A percentile compares a stretch with the other conserved stretches of the same genome.
phyloP scores from a whole-genome alignment of 768 basidiomycete genomes.

The Lactarius sp. region DNA sequence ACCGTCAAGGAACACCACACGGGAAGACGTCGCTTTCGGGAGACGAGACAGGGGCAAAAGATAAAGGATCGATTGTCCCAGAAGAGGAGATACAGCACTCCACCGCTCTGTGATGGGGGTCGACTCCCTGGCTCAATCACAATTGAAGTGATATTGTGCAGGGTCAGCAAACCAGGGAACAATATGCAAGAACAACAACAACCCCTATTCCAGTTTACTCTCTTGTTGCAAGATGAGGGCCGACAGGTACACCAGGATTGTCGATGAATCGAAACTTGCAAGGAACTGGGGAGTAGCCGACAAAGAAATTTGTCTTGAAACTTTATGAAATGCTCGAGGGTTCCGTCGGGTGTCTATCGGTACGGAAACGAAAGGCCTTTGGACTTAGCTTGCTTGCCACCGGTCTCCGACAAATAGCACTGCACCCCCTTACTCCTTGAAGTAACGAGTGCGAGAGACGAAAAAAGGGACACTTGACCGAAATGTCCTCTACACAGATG shows the following conservation, averaged over 20 bases:
- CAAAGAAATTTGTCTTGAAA: neutral
- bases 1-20: slow-evolving; percentile 3
- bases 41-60: slow-evolving; percentile 13
- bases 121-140: neutral
- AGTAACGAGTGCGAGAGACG: neutral
- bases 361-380: neutral
- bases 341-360: neutral
- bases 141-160: slow-evolving; percentile 6
- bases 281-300: neutral
- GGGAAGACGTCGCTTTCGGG: neutral
- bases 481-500: neutral
- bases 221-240: neutral
- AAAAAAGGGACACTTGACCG: neutral
- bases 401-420: neutral
- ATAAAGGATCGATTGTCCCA: neutral
- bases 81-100: neutral
- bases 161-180: neutral
- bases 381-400: neutral
- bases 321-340: neutral
- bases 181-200: neutral
- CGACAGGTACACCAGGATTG: neutral
- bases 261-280: neutral
- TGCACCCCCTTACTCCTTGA: neutral
- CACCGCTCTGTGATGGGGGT: neutral
- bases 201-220: neutral